Conservation (phyloP, 352 stramenopile species). For the Phytopythium vexans region DNA sequence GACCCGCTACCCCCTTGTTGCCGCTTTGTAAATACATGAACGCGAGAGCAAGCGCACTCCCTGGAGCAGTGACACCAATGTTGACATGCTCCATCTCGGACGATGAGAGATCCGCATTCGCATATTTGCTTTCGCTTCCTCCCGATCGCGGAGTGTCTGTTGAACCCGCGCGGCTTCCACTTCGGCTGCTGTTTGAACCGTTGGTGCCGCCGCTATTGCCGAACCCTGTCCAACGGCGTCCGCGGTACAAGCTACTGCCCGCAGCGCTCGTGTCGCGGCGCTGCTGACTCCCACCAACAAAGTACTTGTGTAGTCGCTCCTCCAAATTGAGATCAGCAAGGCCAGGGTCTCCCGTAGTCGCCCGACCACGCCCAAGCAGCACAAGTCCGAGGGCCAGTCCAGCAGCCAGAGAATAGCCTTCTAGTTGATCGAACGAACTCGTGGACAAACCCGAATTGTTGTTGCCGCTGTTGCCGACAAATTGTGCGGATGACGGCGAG, state of each 20-base stretch:
- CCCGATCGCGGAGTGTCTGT: constrained; percentile 12
- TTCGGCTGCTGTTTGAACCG: neutral
- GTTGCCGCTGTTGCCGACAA: constrained; percentile 41
- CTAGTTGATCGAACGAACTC: constrained; percentile 84
- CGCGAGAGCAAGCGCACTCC: constrained; percentile 90
- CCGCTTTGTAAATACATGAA: constrained; percentile 97
- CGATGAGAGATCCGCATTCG: neutral
- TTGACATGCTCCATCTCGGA: constrained; percentile 88
- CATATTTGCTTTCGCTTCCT: constrained; percentile 2
- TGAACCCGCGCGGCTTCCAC: neutral
- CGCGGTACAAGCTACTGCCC: constrained; percentile 69
- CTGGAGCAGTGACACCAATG: constrained; percentile 93
- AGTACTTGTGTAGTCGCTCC: constrained; percentile 94
- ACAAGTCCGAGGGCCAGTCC: constrained; percentile 96
- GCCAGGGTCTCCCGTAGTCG: constrained; percentile 73
- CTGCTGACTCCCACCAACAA: constrained; percentile 81
- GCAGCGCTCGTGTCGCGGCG: constrained; percentile 35
- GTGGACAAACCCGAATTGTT: constrained; percentile 42
- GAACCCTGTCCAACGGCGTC: constrained; percentile 60
- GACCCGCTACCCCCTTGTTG: constrained; percentile 80
- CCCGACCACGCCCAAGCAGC: constrained; percentile 80
- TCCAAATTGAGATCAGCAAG: constrained; percentile 96
- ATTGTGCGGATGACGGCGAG: constrained; percentile 71
- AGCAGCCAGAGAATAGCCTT: constrained; percentile 92
- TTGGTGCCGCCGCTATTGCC: constrained; percentile 19